phyloP scores from a whole-genome alignment of 345 rosid genomes.

The Eucalyptus regnans region DNA sequence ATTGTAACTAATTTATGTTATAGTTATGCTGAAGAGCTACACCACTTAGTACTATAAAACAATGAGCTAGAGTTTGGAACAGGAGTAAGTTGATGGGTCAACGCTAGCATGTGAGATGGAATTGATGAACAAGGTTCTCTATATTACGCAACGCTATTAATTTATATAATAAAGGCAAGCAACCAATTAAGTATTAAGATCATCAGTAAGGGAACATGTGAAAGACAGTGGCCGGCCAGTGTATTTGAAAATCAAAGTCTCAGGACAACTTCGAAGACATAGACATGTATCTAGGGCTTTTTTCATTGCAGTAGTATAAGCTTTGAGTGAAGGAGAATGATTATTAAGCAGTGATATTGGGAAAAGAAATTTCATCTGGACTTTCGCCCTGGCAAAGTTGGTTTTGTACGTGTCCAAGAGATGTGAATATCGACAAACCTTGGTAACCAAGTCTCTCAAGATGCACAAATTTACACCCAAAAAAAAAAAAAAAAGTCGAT shows the following conservation, averaged over 20 bases:
- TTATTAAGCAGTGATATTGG: neutral
- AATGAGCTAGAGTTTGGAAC: neutral
- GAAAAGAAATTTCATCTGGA: neutral
- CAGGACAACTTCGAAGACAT: neutral
- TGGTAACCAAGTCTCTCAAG: neutral
- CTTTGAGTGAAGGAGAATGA: neutral
- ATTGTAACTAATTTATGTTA: neutral
- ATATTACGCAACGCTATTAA: neutral
- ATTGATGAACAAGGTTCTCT: neutral
- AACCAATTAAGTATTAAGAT: neutral
- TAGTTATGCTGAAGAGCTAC: neutral
- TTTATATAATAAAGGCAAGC: neutral
- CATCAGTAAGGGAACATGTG: neutral
- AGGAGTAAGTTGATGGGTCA: neutral
- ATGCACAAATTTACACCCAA: neutral
- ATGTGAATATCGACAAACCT: neutral
- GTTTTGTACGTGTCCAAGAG: neutral
- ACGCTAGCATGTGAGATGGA: constrained; percentile 6
- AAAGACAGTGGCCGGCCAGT: neutral
- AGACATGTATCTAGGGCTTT: neutral
- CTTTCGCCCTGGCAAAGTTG: neutral
- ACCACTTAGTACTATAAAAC: neutral
- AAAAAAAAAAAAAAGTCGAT: neutral
- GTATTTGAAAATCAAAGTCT: neutral
- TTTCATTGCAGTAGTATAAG: neutral